Percentiles rank a stretch among this genome's conserved stretches.
Conservation (phyloP, 164 flowering plant genomes). For the Umbellularia californica region DNA sequence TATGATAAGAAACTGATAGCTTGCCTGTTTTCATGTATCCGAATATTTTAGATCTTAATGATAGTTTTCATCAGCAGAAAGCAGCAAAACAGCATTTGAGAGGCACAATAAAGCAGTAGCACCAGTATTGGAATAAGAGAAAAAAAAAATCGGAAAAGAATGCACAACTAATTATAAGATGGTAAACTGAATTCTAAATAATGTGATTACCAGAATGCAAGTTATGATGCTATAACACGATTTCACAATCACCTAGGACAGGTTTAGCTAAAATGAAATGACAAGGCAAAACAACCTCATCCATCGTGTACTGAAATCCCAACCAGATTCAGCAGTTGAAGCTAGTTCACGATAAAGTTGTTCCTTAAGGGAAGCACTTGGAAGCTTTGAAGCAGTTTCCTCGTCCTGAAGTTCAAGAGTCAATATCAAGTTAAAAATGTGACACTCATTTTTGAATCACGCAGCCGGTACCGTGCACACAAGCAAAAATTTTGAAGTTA, state of each 20-base stretch:
- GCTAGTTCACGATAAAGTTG: constrained; percentile 72
- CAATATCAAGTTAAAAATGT: neutral
- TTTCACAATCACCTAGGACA: neutral
- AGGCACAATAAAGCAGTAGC: neutral
- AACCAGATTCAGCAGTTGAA: constrained; percentile 91
- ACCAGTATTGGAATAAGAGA: neutral
- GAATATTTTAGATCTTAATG: neutral
- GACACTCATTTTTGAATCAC: neutral
- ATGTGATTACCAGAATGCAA: neutral
- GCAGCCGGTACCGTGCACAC: neutral
- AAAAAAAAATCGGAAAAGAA: too few relatives aligned
- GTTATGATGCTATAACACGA: too few relatives aligned
- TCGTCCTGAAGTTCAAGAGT: constrained; percentile 47
- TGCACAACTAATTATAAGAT: neutral
- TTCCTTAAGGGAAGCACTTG: constrained; percentile 39
- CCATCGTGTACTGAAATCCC: constrained; percentile 99
- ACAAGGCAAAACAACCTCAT: constrained; percentile 52
- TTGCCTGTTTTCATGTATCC: neutral
- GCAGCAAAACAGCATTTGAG: neutral
- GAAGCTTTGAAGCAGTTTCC: constrained; percentile 56
- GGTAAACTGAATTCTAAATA: neutral
- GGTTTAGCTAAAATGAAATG: neutral
- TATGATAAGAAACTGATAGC: neutral
- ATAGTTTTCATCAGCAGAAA: neutral
- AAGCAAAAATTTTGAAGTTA: neutral